phyloP scores from a whole-genome alignment of 768 basidiomycete species.

The Cyathus striatus region DNA sequence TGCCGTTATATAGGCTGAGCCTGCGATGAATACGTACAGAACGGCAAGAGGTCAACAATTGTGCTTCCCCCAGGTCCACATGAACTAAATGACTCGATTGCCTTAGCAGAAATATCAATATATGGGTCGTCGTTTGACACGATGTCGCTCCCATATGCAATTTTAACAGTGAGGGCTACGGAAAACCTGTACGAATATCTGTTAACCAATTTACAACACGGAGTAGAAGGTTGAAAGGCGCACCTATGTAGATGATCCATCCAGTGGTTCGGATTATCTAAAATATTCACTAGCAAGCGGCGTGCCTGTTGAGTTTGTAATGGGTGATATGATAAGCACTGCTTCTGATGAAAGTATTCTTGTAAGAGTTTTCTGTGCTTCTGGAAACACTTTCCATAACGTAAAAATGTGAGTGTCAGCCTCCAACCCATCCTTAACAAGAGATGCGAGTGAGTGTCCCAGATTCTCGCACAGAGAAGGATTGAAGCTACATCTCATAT shows the following conservation, averaged over 20 bases:
- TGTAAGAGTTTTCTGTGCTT: conserved; percentile 17
- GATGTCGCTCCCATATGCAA: conserved; percentile 12
- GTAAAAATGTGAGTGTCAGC: conserved; percentile 13
- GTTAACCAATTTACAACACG: not conserved
- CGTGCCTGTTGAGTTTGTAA: not conserved
- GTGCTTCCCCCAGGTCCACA: conserved; percentile 9
- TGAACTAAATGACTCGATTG: not conserved
- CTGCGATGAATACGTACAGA: conserved; percentile 6
- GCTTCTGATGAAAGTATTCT: conserved; percentile 13
- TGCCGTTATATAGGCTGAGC: too few species aligned
- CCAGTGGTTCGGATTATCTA: not conserved
- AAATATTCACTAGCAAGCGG: not conserved
- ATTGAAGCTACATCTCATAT: conserved; percentile 5
- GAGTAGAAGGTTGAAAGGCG: not conserved
- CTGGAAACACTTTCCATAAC: conserved; percentile 16
- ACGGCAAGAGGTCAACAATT: conserved; percentile 9
- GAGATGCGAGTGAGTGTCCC: not conserved
- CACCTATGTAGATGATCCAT: not conserved
- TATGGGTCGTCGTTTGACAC: conserved; percentile 10
- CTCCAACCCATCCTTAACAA: conserved; percentile 13
- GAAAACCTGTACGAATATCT: conserved; percentile 7
- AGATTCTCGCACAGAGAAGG: not conserved
- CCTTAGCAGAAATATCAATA: conserved; percentile 6
- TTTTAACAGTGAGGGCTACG: conserved; percentile 8
- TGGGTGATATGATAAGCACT: not conserved